Evolutionary conservation across 2,329 filamentous ascomycete species (phyloP).

Genomic region (Aspergillus fumigatus): DNA sequence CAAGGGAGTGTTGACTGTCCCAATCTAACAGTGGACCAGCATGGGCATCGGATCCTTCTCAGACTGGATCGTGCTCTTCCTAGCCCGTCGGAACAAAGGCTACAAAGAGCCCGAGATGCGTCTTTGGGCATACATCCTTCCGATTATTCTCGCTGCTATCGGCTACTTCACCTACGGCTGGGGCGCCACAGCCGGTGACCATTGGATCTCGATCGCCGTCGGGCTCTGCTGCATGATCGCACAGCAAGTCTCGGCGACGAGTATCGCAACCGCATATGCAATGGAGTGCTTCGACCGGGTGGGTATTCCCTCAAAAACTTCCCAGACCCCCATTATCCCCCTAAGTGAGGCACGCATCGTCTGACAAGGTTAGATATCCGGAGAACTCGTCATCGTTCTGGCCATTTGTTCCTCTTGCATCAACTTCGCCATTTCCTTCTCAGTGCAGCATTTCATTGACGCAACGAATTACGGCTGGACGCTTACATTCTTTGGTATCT

Average conservation of each 20-base stretch:
- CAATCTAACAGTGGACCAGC: constrained; percentile 24
- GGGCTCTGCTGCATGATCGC: constrained; percentile 38
- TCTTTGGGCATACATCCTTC: constrained; percentile 32
- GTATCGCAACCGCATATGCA: constrained; percentile 38
- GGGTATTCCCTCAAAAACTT: background rate
- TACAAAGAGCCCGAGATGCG: constrained; percentile 38
- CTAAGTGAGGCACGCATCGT: too few species aligned
- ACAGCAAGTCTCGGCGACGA: constrained; percentile 38
- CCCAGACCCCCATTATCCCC: too few species aligned
- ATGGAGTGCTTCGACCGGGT: constrained; percentile 40
- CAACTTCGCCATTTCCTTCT: constrained; percentile 37
- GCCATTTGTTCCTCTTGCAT: constrained; percentile 32
- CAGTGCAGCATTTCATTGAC: constrained; percentile 38
- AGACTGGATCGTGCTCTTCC: constrained; percentile 28
- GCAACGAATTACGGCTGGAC: constrained; percentile 28
- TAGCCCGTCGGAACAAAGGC: constrained; percentile 31
- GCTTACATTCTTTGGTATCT: constrained; percentile 34
- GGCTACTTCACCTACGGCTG: constrained; percentile 40
- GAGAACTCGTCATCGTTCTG: constrained; percentile 35
- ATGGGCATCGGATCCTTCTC: constrained; percentile 37
- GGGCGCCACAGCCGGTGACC: constrained; percentile 30
- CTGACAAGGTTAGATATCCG: constrained; percentile 25
- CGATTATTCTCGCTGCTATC: constrained; percentile 28
- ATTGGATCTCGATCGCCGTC: constrained; percentile 35
- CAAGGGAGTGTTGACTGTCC: too few species aligned